Conservation (phyloP, 1,139 yeast species). For the Zygosaccharomyces sapae region DNA sequence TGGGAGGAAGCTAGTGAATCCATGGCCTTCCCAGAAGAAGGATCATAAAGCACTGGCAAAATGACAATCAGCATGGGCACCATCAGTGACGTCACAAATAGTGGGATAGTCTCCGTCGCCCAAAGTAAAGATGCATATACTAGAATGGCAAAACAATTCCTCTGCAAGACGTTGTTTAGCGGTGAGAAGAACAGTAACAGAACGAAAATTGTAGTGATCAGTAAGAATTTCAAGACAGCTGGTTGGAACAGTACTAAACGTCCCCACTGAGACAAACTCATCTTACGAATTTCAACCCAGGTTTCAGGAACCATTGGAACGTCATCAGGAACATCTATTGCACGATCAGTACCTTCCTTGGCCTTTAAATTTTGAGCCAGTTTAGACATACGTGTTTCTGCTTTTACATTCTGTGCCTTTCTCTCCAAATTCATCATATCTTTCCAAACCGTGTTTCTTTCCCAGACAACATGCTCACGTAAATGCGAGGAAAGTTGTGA, state of each 20-base stretch:
- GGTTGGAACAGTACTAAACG: constrained; percentile 21
- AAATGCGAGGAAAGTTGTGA: constrained; percentile 69
- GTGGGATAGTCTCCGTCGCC: constrained; percentile 92
- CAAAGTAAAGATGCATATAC: constrained; percentile 76
- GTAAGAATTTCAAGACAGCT: constrained; percentile 41
- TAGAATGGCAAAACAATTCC: constrained; percentile 78
- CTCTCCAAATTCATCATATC: constrained; percentile 90
- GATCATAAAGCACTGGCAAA: constrained; percentile 61
- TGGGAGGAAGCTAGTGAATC: constrained; percentile 65
- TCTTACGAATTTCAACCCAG: constrained; percentile 16
- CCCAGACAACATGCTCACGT: constrained; percentile 94
- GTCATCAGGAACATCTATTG: constrained; percentile 9
- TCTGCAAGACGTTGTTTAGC: constrained; percentile 60
- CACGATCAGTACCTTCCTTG: constrained; percentile 13
- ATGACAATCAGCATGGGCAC: constrained; percentile 77
- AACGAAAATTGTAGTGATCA: constrained; percentile 46
- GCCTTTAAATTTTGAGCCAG: constrained; percentile 10
- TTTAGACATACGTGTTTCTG: constrained; percentile 30
- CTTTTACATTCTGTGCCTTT: constrained; percentile 53
- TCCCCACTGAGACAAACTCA: constrained; percentile 15
- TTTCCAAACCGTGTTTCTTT: constrained; percentile 94
- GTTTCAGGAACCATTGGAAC: constrained; percentile 15
- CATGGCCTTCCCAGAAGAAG: constrained; percentile 48
- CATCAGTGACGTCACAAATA: constrained; percentile 76
- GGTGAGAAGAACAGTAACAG: constrained; percentile 54